phyloP scores from a whole-genome alignment of 2,329 filamentous ascomycete species.

The Apiospora pterosperma region DNA sequence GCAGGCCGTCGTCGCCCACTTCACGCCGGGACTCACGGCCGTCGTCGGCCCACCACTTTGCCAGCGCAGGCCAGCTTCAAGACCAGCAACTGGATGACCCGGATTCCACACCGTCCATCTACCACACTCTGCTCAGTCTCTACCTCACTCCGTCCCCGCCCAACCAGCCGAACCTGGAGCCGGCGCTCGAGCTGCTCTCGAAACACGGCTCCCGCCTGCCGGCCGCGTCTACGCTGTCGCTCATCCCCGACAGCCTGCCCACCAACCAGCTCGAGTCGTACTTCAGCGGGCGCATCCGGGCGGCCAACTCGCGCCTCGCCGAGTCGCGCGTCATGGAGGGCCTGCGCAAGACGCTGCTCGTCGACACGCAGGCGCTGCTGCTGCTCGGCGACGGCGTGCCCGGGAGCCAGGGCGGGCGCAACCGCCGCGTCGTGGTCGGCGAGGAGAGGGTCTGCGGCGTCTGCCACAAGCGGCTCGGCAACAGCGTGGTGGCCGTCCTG shows the following conservation, averaged over 20 bases:
- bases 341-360: constrained; percentile 73
- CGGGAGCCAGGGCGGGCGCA: constrained; percentile 49
- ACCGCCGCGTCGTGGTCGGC: constrained; percentile 70
- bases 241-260: constrained; percentile 79
- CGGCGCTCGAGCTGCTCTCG: constrained; percentile 83
- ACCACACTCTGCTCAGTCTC: constrained; percentile 83
- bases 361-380: constrained; percentile 71
- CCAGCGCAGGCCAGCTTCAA: constrained; percentile 14
- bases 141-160: constrained; percentile 80
- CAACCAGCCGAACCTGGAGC: constrained; percentile 67
- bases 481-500: constrained; percentile 85
- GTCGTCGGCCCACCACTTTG: constrained; percentile 20
- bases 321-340: constrained; percentile 75
- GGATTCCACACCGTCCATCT: constrained; percentile 71
- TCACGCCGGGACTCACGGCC: constrained; percentile 27
- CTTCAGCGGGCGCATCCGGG: constrained; percentile 85
- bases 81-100: constrained; percentile 35
- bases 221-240: constrained; percentile 76
- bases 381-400: constrained; percentile 63
- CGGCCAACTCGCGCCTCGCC: constrained; percentile 77
- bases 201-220: constrained; percentile 90
- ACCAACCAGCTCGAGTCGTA: constrained; percentile 82
- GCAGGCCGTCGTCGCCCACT: constrained; percentile 26
- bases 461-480: constrained; percentile 88
- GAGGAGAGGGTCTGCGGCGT: constrained; percentile 90